Evolutionary conservation across 2,329 filamentous ascomycete genomes (phyloP), one percentile per base, ranked within the genome.

Genomic region (Camillea tinctor): DNA sequence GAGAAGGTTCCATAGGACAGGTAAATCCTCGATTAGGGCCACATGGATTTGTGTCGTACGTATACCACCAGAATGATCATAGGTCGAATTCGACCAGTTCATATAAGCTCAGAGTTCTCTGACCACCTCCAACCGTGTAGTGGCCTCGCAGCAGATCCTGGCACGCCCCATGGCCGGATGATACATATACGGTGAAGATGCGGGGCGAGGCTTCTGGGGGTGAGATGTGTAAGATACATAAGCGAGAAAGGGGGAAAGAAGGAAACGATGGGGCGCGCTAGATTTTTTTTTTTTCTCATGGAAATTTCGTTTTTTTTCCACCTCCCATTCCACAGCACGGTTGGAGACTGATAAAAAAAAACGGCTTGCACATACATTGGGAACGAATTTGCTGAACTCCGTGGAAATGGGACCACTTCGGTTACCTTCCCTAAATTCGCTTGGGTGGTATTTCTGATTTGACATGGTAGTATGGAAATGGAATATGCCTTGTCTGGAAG

Each of bases 1-100:
- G 89, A 79, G 57, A 74, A 64, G 55, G 49, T 52, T 56, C 52
- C 55, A 52, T 54, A 55, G 50, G 55, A 59, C 26, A 36, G 56
- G 44, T 50, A 61, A 49, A 58, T 50, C 23, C 56, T 24, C 20
- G 21, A 63, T 57, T 50, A 56, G 30, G 54, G 22, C 30, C 48
- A 55, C 48, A 54, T n/a, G 53, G 44, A 57, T 50, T 44, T 60
- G 44, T 57, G 51, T 57, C 56, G 58, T 36, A 51, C 53, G 52
- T 36, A 44, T 44, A 52, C 58, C 23, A 52, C 58, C 23, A 52
- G 59, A 53, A 57, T 26, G 50, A 59, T 24, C 30, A 23, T 56
- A 54, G n/a, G 58, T 51, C 60, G 50, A 61, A 40, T 58, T 65
- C 55, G 54, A 26, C n/a, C 13, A 40, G 19, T 50, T 49, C 52